Base-by-base conservation (phyloP, 805 yeast species). In the Candida pseudofarinosa region DNA sequence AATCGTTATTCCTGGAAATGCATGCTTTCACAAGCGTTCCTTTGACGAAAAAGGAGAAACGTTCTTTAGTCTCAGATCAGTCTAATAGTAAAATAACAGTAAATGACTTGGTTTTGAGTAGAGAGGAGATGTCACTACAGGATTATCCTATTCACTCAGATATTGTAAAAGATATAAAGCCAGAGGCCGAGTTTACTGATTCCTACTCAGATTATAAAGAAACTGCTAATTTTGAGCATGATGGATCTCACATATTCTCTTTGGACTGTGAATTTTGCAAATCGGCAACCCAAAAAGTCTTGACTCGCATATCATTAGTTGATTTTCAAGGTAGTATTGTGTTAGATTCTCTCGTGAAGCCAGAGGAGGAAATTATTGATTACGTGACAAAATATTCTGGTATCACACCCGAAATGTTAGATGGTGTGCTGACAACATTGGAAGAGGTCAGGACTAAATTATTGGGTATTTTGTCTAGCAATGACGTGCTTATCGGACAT, bases 221-320 rank as follows among this genome's bases (percentile, higher is more conserved):
- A 48, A 84, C 95, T 0, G 49, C 33, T 12, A 42, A 55, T 1
- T 76, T 79, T 46, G 77, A 74, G 1, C 82, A 79, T 47, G 80
- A 71, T 7, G 83, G 81, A 0, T 74, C 85, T 0, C 80, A 73
- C 43, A 78, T 85, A 0, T 88, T 79, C 65, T 93, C 95, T 0
- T 50, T 93, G 15, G 99, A 91, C 63, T 93, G 99, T 69, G 99
- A 91, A 63, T 93, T 91, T 88, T 88, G 97, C 58, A 65, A 73
- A 44, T 63, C 90, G 0, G 76, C 67, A 0, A 48, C 55, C 1
- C 89, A 88, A 0, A 72, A 74, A 34, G 95, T 79, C 1, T 67
- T 91, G 33, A 80, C 98, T 0, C 71, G 97, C 41, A 79, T 87
- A 0, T 85, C 96, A 2, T 50, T 93, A 7, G 76, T 89, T 1